These are phyloP conservation scores for Fusarium pseudoanthophilum DNA, from an alignment of 2,329 filamentous ascomycete species.

Conservation along the genomic window DNA sequence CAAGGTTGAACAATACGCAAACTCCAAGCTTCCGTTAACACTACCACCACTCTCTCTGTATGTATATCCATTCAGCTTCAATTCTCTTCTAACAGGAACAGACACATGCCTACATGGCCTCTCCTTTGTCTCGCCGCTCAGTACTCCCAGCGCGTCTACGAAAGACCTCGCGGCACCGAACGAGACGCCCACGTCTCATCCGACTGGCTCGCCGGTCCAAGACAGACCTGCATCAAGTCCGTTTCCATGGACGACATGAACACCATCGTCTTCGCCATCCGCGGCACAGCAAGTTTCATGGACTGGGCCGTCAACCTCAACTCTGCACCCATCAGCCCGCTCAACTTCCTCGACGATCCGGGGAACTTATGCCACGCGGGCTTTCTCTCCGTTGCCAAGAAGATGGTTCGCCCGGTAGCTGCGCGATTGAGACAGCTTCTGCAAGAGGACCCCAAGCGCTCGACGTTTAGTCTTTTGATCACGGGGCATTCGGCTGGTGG, in stretches of 20 bases:
- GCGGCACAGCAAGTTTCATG: slow-evolving; percentile 81
- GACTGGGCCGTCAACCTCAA: slow-evolving; percentile 90
- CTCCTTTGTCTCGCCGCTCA: slow-evolving; percentile 82
- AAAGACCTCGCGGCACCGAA: slow-evolving; percentile 70
- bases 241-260: slow-evolving; percentile 81
- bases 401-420: slow-evolving; percentile 80
- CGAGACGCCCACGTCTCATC: slow-evolving; percentile 75
- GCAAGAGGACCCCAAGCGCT: slow-evolving; percentile 74
- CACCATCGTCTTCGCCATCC: slow-evolving; percentile 84
- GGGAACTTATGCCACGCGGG: slow-evolving; percentile 84
- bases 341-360: slow-evolving; percentile 78
- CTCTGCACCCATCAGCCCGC: slow-evolving; percentile 71
- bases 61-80: slow-evolving; percentile 38
- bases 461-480: slow-evolving; percentile 77
- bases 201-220: slow-evolving; percentile 79
- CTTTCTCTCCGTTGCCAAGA: slow-evolving; percentile 79
- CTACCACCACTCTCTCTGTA: slow-evolving; percentile 76
- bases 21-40: slow-evolving; percentile 76
- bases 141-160: slow-evolving; percentile 81
- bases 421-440: slow-evolving; percentile 75
- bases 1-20: slow-evolving; percentile 82
- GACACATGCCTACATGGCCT: slow-evolving; percentile 79
- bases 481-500: slow-evolving; percentile 90
- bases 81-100: slow-evolving; percentile 42
- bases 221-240: slow-evolving; percentile 87